Evolutionary conservation across 1,139 yeast species (phyloP), one percentile per base, ranked within the genome.

Genomic region (Sugiyamaella neomexicana): DNA sequence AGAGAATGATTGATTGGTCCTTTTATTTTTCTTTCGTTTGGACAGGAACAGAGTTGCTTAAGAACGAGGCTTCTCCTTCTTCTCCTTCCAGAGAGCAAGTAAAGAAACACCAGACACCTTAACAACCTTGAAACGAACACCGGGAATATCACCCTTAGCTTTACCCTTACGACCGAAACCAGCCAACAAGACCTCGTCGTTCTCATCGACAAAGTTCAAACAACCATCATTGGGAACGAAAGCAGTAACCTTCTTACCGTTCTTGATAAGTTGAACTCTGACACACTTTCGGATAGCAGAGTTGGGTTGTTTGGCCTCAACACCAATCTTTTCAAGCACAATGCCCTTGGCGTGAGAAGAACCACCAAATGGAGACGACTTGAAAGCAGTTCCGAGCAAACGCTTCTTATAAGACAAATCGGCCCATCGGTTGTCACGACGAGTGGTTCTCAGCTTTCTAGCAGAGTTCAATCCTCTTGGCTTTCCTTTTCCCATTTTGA

Each of bases 101-200:
- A 95, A 86, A 72, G 99, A 93, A 75, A 95, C 99, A 88, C 99
- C 99, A 72, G 99, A 89, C 72, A 95, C 99, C 86, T 95, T 95
- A 78, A 95, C 99, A 78, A 93, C 98, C 89, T 93, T 93, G 89
- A 93, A 93, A 87, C 99, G 91, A 77, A 93, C 99, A 89, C 99
- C 99, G 80, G 99, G 99, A 76, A 93, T 91, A 90, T 93, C 99
- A 86, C 99, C 99, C 96, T 95, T 95, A 78, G 99, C 99, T 87
- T 93, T 93, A 85, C 99, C 99, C 87, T 96, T 93, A 84, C 99
- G 90, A 89, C 99, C 99, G 89, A 95, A 95, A 85, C 99, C 99
- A 73, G 99, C 98, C 73, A 93, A 83, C 75, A 93, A 84, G 72
- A 93, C 99, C 81, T 93, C 98, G 82, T 93, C 98, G 85, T 93